phyloP scores from a whole-genome alignment of 2,329 filamentous ascomycete genomes.

The Colletotrichum eleusines region DNA sequence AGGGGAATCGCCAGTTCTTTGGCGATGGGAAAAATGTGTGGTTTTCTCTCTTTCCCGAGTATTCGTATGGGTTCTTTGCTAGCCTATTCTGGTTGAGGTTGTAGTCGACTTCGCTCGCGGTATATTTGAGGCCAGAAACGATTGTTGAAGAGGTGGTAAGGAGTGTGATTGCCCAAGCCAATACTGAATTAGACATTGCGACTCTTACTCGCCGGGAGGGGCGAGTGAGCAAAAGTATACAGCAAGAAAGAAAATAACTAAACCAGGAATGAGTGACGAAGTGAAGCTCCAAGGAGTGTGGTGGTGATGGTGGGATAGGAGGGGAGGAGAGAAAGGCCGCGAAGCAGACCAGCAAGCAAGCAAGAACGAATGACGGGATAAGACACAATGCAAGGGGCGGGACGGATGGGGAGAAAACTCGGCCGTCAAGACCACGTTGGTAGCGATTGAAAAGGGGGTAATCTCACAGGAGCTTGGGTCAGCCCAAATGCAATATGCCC shows the following conservation, averaged over 20 bases:
- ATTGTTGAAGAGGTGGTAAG: slow-evolving; percentile 42
- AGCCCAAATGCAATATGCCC: slow-evolving; percentile 40
- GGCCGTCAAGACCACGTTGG: slow-evolving; percentile 38
- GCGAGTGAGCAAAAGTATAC: slow-evolving; percentile 37
- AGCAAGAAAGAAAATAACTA: slow-evolving; percentile 21
- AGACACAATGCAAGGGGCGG: slow-evolving; percentile 35
- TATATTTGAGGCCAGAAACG: slow-evolving; percentile 48
- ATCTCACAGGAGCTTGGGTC: slow-evolving; percentile 39
- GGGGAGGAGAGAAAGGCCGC: slow-evolving; percentile 35
- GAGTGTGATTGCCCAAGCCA: slow-evolving; percentile 41
- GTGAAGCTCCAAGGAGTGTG: slow-evolving; percentile 39
- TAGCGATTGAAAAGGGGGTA: slow-evolving; percentile 37
- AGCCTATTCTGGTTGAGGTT: slow-evolving; percentile 72
- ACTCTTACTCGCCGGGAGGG: slow-evolving; percentile 39
- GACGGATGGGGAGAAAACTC: slow-evolving; percentile 42
- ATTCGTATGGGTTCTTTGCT: slow-evolving; percentile 68
- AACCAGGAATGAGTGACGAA: slow-evolving; percentile 41
- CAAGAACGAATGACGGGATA: slow-evolving; percentile 41
- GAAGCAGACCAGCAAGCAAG: slow-evolving; percentile 41
- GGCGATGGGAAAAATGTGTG: slow-evolving; percentile 67
- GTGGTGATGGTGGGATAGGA: slow-evolving; percentile 29
- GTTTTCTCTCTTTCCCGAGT: slow-evolving; percentile 67
- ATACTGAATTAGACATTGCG: slow-evolving; percentile 42
- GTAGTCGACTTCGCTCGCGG: slow-evolving; percentile 56
- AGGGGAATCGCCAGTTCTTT: slow-evolving; percentile 73